Evolutionary conservation across 1,284 basidiomycete genomes (phyloP).

Genomic region (Boletus hoseneyae): DNA sequence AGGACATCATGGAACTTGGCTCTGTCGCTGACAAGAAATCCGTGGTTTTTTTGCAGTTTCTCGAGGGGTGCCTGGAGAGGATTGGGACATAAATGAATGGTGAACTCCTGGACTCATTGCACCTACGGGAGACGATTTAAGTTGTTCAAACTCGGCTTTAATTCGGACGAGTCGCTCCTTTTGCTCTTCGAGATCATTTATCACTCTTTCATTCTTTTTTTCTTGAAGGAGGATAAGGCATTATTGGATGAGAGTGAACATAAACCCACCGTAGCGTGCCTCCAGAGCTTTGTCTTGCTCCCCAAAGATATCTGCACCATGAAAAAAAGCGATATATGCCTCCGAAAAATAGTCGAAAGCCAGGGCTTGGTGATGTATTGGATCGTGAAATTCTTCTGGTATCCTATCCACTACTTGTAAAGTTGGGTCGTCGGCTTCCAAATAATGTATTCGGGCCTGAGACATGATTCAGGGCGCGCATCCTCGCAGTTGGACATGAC

Average conservation of each 20-base stretch:
- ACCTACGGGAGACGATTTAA: conserved; percentile 58
- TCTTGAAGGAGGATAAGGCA: conserved; percentile 39
- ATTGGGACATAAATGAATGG: conserved; percentile 5
- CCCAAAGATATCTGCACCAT: conserved; percentile 67
- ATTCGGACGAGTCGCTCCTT: conserved; percentile 43
- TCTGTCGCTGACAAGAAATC: conserved; percentile 56
- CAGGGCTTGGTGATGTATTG: conserved; percentile 68
- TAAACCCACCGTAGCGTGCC: conserved; percentile 65
- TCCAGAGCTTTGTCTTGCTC: conserved; percentile 69
- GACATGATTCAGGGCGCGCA: background rate
- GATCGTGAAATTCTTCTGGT: conserved; percentile 70
- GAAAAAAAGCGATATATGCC: conserved; percentile 71
- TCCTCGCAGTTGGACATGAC: conserved; percentile 18
- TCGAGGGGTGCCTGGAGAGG: conserved; percentile 59
- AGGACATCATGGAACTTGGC: conserved; percentile 70
- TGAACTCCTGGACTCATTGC: conserved; percentile 2
- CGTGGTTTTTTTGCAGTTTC: conserved; percentile 56
- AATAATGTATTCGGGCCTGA: conserved; percentile 48
- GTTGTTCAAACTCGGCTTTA: conserved; percentile 52
- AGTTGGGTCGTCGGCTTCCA: conserved; percentile 59
- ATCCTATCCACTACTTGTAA: conserved; percentile 59
- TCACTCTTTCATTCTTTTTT: conserved; percentile 62
- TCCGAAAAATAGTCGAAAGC: conserved; percentile 72
- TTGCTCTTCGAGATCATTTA: conserved; percentile 58
- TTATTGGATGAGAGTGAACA: background rate